phyloP scores from a whole-genome alignment of 2,329 filamentous ascomycete species.

The Zopfia rhizophila region DNA sequence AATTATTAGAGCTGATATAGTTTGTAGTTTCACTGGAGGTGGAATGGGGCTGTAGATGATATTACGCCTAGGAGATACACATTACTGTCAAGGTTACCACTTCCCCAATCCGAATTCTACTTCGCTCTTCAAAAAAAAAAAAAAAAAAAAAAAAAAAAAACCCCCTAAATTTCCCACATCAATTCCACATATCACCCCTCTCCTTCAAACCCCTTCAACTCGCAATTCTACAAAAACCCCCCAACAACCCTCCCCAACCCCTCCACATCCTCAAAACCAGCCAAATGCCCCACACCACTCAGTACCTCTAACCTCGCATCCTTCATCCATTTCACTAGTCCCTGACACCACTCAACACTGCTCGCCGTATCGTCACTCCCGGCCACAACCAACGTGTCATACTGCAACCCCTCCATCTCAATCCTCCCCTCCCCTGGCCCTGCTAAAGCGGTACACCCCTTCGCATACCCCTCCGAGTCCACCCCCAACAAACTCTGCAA shows the following conservation, averaged over 20 bases:
- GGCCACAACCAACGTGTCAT: conserved; percentile 53
- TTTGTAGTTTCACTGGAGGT: too few relatives aligned
- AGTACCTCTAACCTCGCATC: conserved; percentile 47
- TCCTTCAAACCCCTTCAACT: too few relatives aligned
- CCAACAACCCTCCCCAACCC: conserved; percentile 46
- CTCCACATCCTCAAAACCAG: conserved; percentile 60
- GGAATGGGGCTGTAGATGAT: too few relatives aligned
- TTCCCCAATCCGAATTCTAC: too few relatives aligned
- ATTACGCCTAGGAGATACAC: too few relatives aligned
- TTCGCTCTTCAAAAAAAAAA: too few relatives aligned
- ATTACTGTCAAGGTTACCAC: too few relatives aligned
- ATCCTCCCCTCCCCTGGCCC: conserved; percentile 41
- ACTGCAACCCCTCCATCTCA: conserved; percentile 27
- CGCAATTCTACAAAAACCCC: conserved; percentile 18
- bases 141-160: too few relatives aligned
- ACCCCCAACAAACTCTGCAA: conserved; percentile 59
- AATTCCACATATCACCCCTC: too few relatives aligned
- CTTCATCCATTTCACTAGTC: conserved; percentile 41
- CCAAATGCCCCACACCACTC: conserved; percentile 61
- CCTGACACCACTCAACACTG: conserved; percentile 48
- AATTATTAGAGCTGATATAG: too few relatives aligned
- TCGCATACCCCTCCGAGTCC: conserved; percentile 66
- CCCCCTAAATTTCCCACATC: too few relatives aligned
- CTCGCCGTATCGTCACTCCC: conserved; percentile 60
- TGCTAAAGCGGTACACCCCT: conserved; percentile 63